Evolutionary conservation across 2,329 filamentous ascomycete genomes (phyloP), one percentile per base, ranked within the genome.

Genomic region (Colletotrichum trifolii): DNA sequence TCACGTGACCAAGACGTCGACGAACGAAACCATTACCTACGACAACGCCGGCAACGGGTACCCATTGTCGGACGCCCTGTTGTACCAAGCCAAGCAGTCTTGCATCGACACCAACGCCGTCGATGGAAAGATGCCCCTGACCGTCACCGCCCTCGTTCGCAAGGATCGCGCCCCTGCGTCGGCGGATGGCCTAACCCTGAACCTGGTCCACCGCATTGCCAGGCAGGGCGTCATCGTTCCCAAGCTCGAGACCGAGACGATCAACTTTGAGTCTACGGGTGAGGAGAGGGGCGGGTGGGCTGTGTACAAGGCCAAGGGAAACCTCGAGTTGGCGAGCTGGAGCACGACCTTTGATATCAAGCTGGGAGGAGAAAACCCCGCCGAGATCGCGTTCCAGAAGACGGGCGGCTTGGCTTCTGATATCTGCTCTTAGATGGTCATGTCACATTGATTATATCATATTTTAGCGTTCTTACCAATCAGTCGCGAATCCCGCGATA

Each of bases 1-100:
- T 10, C 56, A 68, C 52, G 45, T 72, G 33, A 68, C 55, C 3
- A 68, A 60, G 15, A 12, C 59, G 5, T 72, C 71, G 1, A 70
- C 67, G 8, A 66, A 67, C 58, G 64, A 56, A 36, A 61, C 60
- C 9, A 64, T 54, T 13, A 65, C 61, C 6, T 62, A 61, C 39
- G 67, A 70, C 25, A 72, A 72, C 45, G 68, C 57, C n/a, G 69
- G 67, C 33, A 52, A 47, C 34, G 65, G 68, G 0, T 72, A 69
- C 56, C 71, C 70, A 8, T 46, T 71, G 43, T 52, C 58, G 10
- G 70, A 71, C 25, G 45, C 52, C 1, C 42, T 70, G 11, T 34
- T 68, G 4, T 71, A 71, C 40, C 68, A 71, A 48, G 12, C 57
- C 53, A 25, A 53, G 2, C 67, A 69, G 55, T 71, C 68, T 7